Evolutionary conservation across 2,329 filamentous ascomycete genomes (phyloP).

Genomic region (Monilinia aucupariae): DNA sequence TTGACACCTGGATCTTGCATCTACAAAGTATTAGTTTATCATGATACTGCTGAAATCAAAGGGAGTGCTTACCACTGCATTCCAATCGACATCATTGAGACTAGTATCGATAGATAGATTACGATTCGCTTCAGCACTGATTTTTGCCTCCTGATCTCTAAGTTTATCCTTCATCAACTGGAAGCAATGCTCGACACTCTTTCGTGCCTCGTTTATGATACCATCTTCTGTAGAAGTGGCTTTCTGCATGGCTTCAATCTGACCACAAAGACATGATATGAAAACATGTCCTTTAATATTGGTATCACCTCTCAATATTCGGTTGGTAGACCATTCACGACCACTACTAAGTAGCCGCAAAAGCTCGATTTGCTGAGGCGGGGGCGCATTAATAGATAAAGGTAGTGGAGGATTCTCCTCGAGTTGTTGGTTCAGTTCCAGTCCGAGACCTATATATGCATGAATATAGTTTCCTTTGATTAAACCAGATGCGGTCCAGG

Average conservation of each 20-base stretch:
- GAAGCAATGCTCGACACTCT: conserved; percentile 22
- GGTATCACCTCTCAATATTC: conserved; percentile 39
- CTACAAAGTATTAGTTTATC: neutral
- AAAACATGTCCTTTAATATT: conserved; percentile 43
- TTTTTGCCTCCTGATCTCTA: conserved; percentile 4
- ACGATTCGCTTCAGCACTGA: neutral
- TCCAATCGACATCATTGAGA: neutral
- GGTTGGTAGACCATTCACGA: conserved; percentile 19
- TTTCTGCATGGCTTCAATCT: conserved; percentile 36
- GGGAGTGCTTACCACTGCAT: neutral
- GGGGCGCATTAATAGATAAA: neutral
- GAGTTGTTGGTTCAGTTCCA: conserved; percentile 24
- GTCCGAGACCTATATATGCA: conserved; percentile 5
- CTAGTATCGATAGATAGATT: neutral
- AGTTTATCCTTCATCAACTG: conserved; percentile 18
- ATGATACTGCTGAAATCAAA: neutral
- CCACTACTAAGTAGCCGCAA: neutral
- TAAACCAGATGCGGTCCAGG: neutral
- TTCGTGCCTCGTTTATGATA: conserved; percentile 22
- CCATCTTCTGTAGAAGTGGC: conserved; percentile 17
- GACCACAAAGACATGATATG: conserved; percentile 38
- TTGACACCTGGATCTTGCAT: conserved; percentile 21
- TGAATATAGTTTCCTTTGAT: neutral
- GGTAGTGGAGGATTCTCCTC: conserved; percentile 14
- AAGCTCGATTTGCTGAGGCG: conserved; percentile 3